These are phyloP conservation scores for Pythium myriotylum DNA, from an alignment of 352 stramenopile species.

Conservation along the genomic window DNA sequence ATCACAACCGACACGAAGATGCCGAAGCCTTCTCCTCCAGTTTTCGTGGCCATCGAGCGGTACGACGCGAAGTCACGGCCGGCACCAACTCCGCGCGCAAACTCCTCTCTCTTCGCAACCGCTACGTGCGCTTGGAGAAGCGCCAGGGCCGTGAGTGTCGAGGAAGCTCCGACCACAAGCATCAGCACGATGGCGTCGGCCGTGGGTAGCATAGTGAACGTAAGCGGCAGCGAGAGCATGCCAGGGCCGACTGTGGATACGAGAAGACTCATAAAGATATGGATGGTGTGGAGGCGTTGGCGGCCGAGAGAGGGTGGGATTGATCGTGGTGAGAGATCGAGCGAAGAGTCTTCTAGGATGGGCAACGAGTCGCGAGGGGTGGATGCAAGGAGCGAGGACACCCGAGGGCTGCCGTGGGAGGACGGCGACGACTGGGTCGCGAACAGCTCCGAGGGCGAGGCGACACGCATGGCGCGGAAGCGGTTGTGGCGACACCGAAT, in stretches of 20 bases:
- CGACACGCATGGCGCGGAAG: neutral
- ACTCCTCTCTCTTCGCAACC: slow-evolving; percentile 11
- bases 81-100: slow-evolving; percentile 3
- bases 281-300: neutral
- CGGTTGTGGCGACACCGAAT: neutral
- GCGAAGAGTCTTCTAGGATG: neutral
- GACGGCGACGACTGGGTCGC: neutral
- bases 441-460: neutral
- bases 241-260: slow-evolving; percentile 35
- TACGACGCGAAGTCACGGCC: slow-evolving; percentile 19
- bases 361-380: slow-evolving; percentile 10
- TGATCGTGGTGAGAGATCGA: neutral
- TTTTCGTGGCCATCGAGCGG: slow-evolving; percentile 24
- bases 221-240: slow-evolving; percentile 35
- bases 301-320: neutral
- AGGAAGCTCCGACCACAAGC: slow-evolving; percentile 23
- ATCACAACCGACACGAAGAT: slow-evolving; percentile 31
- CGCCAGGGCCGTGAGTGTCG: slow-evolving; percentile 26
- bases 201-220: slow-evolving; percentile 18
- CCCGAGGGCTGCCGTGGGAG: neutral
- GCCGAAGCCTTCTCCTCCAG: slow-evolving; percentile 15
- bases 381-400: slow-evolving; percentile 4
- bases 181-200: slow-evolving; percentile 16
- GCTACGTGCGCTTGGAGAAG: slow-evolving; percentile 26
- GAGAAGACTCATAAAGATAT: slow-evolving; percentile 32